Base-by-base conservation (phyloP, 78 protist species). In the Bodo saltans region DNA sequence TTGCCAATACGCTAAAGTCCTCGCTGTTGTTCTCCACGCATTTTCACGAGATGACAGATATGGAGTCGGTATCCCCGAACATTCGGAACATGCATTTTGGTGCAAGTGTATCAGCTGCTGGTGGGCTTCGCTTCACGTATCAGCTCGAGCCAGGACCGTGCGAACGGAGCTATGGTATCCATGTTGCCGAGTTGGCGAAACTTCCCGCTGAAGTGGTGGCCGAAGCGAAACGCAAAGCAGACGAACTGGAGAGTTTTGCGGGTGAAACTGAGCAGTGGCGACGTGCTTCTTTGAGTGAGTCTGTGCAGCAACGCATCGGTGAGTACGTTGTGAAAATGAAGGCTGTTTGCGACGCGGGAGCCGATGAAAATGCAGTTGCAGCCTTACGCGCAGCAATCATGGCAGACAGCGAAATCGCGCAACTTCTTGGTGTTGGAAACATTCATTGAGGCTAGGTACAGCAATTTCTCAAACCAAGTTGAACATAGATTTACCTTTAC, bases 21-120 rank as follows among this genome's bases (percentile, higher is more conserved):
- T 8, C 0, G 11, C 0, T 0, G n/a, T 0, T 86, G 32, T 97
- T 97, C 52, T 98, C 99, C 28, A 97, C 99, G 33, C 99, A 97
- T 78, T 95, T 95, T 86, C 98, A 95, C 78, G 98, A 96, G 74
- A 89, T 96, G 83, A 73, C 87, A 26, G 78, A 4, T 28, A 71
- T 83, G 75, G 29, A 23, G 74, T 82, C 12, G 30, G 47, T 42
- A 28, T 3, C 29, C 34, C 0, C 85, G n/a, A 12, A 12, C 70
- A 40, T 30, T 37, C 38, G 27, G 30, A 70, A 70, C 68, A 8
- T 11, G 33, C 79, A 71, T 33, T 70, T 83, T 34, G 87, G 30
- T 53, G 71, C 86, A 71, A 93, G 91, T 70, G 33, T 42, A 17
- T 17, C 28, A 17, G 87, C 12, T 34, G 78, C 21, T 95, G 39